Base-by-base conservation (phyloP, 2,329 filamentous ascomycete genomes). In the Xylariaceae sp. region DNA sequence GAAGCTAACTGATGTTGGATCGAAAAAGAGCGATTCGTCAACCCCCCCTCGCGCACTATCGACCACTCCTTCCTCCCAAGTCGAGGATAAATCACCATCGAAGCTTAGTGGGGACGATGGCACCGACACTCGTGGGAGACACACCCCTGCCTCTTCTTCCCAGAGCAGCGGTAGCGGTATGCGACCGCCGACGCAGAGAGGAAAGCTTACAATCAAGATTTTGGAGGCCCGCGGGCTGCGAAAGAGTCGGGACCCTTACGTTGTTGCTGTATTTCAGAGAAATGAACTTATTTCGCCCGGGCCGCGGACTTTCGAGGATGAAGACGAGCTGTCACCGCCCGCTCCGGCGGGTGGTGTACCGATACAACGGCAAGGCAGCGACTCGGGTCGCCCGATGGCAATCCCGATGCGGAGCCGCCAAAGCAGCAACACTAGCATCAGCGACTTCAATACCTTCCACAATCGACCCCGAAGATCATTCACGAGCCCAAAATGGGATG, bases 371-470 rank as follows among this genome's bases (percentile, higher is more conserved):
- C 86, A 89, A 60, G 89, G 88, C 55, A 95, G 90, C 70, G 91
- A 96, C 66, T 89, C 88, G 26, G 90, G 92, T 23, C 85, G 89
- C 50, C 84, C 92, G 16, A 93, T 97, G 87, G 91, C 92, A 29
- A 98, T 99, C 63, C 95, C 95, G 1, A 97, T 98, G 91, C 88
- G 89, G 68, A 98, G 93, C 73, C 88, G 95, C 52, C 95, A 98
- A 72, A 98, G 93, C 76, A 98, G 93, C 77, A 93, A 93, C 75
- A 96, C 93, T 53, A 96, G 93, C 69, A 80, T 89, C 62, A 82
- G 84, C 37, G 90, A 96, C 32, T 81, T 81, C 64, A 80, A 75
- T 62, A 79, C 79, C 1, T 82, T 84, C 66, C 79, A 81, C 40
- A 87, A 86, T 64, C 84, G 86, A 51, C 80, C 71, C 3, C 77